phyloP scores from a whole-genome alignment of 2,329 filamentous ascomycete species.

The Macroventuria anomochaeta region DNA sequence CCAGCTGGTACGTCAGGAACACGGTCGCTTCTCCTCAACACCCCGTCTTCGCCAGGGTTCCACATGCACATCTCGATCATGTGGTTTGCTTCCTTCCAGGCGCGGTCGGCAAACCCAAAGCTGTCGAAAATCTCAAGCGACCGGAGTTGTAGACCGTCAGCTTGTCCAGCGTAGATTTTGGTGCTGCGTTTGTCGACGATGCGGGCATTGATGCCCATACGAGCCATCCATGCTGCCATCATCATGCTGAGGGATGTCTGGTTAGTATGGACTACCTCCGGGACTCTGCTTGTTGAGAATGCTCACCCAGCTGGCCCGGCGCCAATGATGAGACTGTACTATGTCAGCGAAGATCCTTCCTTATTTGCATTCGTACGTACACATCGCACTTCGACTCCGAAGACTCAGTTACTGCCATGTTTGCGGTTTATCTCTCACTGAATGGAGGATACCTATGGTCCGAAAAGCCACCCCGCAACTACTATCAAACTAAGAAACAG shows the following conservation, averaged over 20 bases:
- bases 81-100: conserved; percentile 71
- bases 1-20: conserved; percentile 69
- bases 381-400: conserved; percentile 47
- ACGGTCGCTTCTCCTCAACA: conserved; percentile 64
- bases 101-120: conserved; percentile 69
- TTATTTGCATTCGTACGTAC: conserved; percentile 22
- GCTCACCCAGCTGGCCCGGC: conserved; percentile 48
- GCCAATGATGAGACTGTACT: conserved; percentile 46
- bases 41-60: conserved; percentile 67
- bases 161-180: conserved; percentile 52
- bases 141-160: conserved; percentile 52
- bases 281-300: neutral
- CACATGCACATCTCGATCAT: conserved; percentile 65
- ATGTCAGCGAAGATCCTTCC: neutral
- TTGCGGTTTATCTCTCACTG: neutral
- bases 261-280: neutral
- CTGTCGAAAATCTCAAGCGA: conserved; percentile 61
- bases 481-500: neutral
- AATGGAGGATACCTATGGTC: neutral
- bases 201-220: conserved; percentile 49
- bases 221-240: conserved; percentile 52
- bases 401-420: conserved; percentile 30
- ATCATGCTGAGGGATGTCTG: conserved; percentile 40
- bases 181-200: conserved; percentile 52
- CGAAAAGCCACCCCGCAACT: neutral